These are phyloP conservation scores for button mushroom (Agaricus bisporus) DNA, from an alignment of 768 basidiomycete species.

Conservation along the genomic window DNA sequence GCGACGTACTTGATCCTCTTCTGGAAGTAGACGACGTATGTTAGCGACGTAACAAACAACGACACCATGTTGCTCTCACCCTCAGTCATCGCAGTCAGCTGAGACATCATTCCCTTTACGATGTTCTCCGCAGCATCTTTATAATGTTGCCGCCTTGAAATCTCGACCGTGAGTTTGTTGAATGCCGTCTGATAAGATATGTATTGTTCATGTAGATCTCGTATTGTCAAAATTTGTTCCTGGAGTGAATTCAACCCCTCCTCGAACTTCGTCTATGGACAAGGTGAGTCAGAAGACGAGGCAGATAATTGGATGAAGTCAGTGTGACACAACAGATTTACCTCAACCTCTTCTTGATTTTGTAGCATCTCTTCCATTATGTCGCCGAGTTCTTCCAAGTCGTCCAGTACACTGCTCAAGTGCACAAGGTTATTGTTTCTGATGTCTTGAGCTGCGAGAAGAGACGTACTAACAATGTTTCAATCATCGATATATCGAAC, in stretches of 20 bases:
- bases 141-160: constrained; percentile 62
- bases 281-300: not conserved
- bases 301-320: not conserved
- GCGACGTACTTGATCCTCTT: constrained; percentile 58
- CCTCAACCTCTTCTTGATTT: constrained; percentile 65
- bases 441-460: constrained; percentile 36
- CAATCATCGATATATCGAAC: not conserved
- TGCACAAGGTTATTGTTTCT: constrained; percentile 43
- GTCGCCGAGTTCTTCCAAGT: constrained; percentile 72
- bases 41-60: not conserved
- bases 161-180: constrained; percentile 66
- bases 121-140: constrained; percentile 60
- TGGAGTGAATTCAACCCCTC: constrained; percentile 52
- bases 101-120: constrained; percentile 57
- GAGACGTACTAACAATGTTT: constrained; percentile 36
- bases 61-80: constrained; percentile 33
- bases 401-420: constrained; percentile 45
- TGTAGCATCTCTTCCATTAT: constrained; percentile 77
- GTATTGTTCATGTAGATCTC: constrained; percentile 60
- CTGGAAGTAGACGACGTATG: constrained; percentile 28
- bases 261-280: constrained; percentile 40
- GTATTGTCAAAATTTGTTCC: constrained; percentile 54
- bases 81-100: constrained; percentile 59
- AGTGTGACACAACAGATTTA: constrained; percentile 18
- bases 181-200: constrained; percentile 69